phyloP scores from a whole-genome alignment of 179 eudicot genomes.

The Sideroxylon spinosum region DNA sequence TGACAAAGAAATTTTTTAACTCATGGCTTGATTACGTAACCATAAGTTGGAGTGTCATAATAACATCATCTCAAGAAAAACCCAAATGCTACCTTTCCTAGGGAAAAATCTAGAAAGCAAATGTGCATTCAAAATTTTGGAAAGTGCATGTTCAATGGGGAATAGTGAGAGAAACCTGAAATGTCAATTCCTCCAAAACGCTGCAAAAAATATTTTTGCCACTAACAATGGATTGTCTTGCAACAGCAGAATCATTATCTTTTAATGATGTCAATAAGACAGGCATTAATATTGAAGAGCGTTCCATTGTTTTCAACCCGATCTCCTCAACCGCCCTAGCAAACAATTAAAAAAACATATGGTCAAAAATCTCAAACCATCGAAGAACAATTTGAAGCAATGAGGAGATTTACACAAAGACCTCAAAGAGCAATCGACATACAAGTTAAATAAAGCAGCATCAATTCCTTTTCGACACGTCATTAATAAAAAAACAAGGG shows the following conservation, averaged over 20 bases:
- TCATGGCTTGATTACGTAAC: background rate
- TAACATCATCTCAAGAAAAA: background rate
- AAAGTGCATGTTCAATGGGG: background rate
- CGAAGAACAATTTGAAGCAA: background rate
- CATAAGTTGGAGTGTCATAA: background rate
- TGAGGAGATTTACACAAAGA: background rate
- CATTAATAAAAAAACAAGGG: background rate
- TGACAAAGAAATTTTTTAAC: background rate
- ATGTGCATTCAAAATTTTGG: background rate
- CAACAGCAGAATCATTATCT: slow-evolving; percentile 55
- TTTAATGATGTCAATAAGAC: slow-evolving; percentile 44
- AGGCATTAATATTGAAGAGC: slow-evolving; percentile 51
- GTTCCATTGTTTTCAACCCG: slow-evolving; percentile 54
- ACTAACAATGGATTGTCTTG: slow-evolving; percentile 55
- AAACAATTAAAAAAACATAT: slow-evolving; percentile 20
- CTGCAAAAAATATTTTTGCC: slow-evolving; percentile 60
- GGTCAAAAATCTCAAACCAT: background rate
- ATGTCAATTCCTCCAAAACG: slow-evolving; percentile 57
- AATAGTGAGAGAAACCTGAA: slow-evolving; percentile 56
- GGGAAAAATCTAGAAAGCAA: background rate
- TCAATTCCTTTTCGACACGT: background rate
- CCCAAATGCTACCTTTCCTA: background rate
- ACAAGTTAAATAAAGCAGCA: background rate
- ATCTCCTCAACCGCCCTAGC: slow-evolving; percentile 69
- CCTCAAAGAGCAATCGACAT: background rate